A percentile compares a stretch with the other conserved stretches of the same genome.
These are phyloP conservation scores for Phytophthora europaea DNA, from an alignment of 352 stramenopile species.

Conservation along the genomic window DNA sequence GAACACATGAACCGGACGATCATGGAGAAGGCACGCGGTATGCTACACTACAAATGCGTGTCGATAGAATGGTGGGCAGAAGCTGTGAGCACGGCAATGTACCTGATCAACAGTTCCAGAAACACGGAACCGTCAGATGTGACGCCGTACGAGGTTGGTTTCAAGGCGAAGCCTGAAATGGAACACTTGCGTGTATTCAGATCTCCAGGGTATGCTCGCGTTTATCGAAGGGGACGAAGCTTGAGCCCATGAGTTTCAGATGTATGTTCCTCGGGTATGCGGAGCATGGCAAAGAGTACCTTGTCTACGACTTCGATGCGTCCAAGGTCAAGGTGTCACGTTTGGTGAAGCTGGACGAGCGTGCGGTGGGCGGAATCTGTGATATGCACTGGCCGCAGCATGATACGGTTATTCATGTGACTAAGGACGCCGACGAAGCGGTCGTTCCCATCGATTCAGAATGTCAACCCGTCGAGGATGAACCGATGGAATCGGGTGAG, in stretches of 20 bases:
- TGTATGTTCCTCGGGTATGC: slow-evolving; percentile 15
- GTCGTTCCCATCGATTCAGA: background rate
- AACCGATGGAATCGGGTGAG: slow-evolving; percentile 14
- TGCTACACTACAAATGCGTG: background rate
- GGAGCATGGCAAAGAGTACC: slow-evolving; percentile 26
- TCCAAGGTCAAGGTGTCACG: slow-evolving; percentile 26
- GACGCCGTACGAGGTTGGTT: background rate
- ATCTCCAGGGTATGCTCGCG: background rate
- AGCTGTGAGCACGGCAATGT: background rate
- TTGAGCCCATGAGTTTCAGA: background rate
- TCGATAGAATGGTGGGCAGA: background rate
- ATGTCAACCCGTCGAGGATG: background rate
- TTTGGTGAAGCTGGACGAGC: slow-evolving; percentile 29
- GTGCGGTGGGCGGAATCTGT: slow-evolving; percentile 22
- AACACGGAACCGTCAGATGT: background rate
- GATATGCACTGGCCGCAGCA: background rate
- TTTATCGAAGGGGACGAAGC: background rate
- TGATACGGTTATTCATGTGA: slow-evolving; percentile 8
- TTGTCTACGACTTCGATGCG: slow-evolving; percentile 25
- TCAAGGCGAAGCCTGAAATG: background rate
- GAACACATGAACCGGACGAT: no score
- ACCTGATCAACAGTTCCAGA: background rate
- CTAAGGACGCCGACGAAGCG: background rate
- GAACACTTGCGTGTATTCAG: background rate
- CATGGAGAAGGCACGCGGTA: no score